Evolutionary conservation across 2,329 filamentous ascomycete genomes (phyloP).

Genomic region (Verticillium albo-atrum): DNA sequence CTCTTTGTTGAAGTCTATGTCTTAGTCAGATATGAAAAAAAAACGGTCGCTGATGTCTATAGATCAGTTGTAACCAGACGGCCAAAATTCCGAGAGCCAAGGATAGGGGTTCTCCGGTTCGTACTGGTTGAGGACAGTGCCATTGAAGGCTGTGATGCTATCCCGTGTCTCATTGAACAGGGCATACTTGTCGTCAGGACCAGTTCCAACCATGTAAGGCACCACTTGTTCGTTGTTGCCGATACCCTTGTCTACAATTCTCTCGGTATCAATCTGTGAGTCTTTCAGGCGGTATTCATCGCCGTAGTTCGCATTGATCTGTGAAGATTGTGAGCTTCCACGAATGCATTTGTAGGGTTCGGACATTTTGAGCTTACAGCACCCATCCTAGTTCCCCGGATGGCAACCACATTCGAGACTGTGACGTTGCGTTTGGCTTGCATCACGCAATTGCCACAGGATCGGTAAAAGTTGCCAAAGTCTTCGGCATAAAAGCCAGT

Average conservation of each 20-base stretch:
- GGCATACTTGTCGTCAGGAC: too few species aligned
- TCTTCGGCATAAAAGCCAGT: constrained; percentile 19
- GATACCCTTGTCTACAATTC: constrained; percentile 13
- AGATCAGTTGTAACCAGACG: too few species aligned
- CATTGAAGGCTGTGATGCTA: too few species aligned
- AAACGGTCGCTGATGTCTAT: too few species aligned
- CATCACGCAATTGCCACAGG: constrained; percentile 20
- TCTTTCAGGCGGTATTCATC: constrained; percentile 18
- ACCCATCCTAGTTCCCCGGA: constrained; percentile 10
- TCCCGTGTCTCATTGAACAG: too few species aligned
- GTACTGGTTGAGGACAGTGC: too few species aligned
- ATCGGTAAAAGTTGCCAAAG: constrained; percentile 20
- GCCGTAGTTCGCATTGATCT: constrained; percentile 19
- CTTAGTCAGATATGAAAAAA: too few species aligned
- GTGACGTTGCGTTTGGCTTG: constrained; percentile 11
- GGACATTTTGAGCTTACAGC: not conserved
- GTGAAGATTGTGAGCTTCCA: constrained; percentile 8
- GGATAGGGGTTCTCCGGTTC: not conserved
- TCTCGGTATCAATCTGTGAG: constrained; percentile 16
- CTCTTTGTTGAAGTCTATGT: too few species aligned
- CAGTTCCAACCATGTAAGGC: too few species aligned
- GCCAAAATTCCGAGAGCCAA: too few species aligned
- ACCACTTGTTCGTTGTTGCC: too few species aligned
- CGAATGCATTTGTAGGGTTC: too few species aligned
- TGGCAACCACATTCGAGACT: constrained; percentile 18